Evolutionary conservation across 2,329 filamentous ascomycete species (phyloP), one percentile per base, ranked within the genome.

Genomic region (Penicillium sp.): DNA sequence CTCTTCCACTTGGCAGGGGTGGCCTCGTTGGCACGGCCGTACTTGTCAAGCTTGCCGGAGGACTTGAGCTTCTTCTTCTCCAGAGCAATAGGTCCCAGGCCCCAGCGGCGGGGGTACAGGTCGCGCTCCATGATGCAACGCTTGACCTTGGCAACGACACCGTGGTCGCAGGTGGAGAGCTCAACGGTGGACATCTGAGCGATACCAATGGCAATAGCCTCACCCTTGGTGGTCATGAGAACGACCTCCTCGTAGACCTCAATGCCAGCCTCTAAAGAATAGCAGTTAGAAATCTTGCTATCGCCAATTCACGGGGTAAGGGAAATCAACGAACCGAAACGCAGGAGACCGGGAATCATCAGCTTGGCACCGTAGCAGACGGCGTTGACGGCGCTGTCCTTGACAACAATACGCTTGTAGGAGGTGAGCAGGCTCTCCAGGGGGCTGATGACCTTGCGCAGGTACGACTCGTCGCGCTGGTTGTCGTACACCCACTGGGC

Each of bases 41-140:
- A 97, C 84, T 98, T 98, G 78, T 98, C 93, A 50, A 98, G 85
- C 76, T 96, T 95, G 71, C 93, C 93, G 59, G 89, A 87, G 43
- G 90, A 88, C 83, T 97, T 97, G 78, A 98, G 84, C 82, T 97
- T 96, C 86, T 98, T 98, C 84, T 98, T 98, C 80, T 97, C 89
- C 40, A 86, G 75, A 40, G 93, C 93, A 50, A 91, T 85, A 43
- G 93, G 91, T 52, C 93, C 93, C 66, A 97, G 82, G 58, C 93
- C 93, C 93, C 93, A 98, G 77, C 91, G 80, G 69, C 89, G 82
- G 55, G 93, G 93, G 80, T 98, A 98, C 49, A 97, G 79, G 69
- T 97, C 93, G 63, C 93, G 87, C 79, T 98, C 93, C 93, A 98
- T 98, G 72, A 98, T 98, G 73, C 90, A 95, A 63, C 93, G 86